A percentile compares a stretch with the other conserved stretches of the same genome.
Conservation (phyloP, 169 alveolate species). For the Eimeria tenella region DNA sequence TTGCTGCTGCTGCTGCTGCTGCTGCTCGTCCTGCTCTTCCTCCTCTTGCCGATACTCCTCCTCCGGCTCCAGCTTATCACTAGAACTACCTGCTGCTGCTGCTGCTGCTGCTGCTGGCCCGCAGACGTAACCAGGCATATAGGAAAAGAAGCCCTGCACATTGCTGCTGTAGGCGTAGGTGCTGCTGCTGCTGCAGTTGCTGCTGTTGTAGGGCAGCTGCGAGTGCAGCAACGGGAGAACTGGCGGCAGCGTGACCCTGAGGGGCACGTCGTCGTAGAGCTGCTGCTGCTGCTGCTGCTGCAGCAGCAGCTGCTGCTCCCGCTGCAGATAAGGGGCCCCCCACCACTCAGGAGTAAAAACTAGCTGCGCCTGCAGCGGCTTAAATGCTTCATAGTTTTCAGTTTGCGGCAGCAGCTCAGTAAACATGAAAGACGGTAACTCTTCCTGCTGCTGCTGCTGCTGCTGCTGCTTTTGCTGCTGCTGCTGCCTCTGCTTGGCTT, state of each 20-base stretch:
- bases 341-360: conserved; percentile 8
- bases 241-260: conserved; percentile 36
- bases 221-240: neutral
- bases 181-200: conserved; percentile 27
- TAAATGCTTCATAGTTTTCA: neutral
- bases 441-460: neutral
- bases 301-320: conserved; percentile 35
- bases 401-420: conserved; percentile 19
- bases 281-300: conserved; percentile 27
- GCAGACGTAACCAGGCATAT: neutral
- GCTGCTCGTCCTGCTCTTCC: neutral
- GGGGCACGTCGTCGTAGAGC: conserved; percentile 2
- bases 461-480: neutral
- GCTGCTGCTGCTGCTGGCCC: neutral
- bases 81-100: neutral
- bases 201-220: conserved; percentile 35
- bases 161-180: neutral
- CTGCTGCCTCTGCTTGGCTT: neutral
- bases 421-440: neutral
- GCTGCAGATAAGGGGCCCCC: neutral
- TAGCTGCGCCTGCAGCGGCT: conserved; percentile 46
- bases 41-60: neutral
- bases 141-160: too few relatives aligned
- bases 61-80: neutral
- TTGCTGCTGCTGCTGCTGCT: neutral